Conservation (phyloP, 805 yeast genomes). For the Saturnispora hagleri region DNA sequence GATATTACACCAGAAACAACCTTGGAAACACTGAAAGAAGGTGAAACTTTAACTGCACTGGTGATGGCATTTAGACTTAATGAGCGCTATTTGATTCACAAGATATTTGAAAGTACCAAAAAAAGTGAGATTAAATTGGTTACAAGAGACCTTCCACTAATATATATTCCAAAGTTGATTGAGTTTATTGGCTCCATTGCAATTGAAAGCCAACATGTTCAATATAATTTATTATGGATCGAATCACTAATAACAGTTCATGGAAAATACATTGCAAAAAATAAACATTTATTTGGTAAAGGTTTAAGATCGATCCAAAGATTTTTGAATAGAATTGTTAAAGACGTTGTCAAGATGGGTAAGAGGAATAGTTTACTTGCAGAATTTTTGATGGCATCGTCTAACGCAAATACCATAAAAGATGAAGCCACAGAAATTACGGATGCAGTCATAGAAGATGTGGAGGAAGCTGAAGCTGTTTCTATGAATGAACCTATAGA, state of each 20-base stretch:
- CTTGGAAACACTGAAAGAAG: constrained; percentile 46
- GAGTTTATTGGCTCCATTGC: constrained; percentile 59
- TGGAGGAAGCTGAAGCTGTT: constrained; percentile 14
- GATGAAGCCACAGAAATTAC: constrained; percentile 18
- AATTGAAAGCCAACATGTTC: constrained; percentile 71
- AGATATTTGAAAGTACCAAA: constrained; percentile 67
- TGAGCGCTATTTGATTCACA: constrained; percentile 63
- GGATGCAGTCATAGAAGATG: constrained; percentile 24
- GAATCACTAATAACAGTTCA: constrained; percentile 58
- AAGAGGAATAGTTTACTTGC: constrained; percentile 46
- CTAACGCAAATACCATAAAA: constrained; percentile 3
- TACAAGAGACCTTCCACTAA: constrained; percentile 60
- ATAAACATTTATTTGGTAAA: constrained; percentile 54
- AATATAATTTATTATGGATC: constrained; percentile 78
- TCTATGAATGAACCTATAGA: constrained; percentile 16
- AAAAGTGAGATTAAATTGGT: constrained; percentile 60
- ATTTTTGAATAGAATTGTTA: constrained; percentile 64
- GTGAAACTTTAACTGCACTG: constrained; percentile 64
- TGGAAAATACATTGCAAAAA: constrained; percentile 60
- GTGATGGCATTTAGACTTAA: constrained; percentile 92
- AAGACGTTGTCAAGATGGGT: constrained; percentile 53
- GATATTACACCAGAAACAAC: constrained; percentile 84
- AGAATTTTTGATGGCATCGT: constrained; percentile 36
- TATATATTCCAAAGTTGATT: constrained; percentile 62
- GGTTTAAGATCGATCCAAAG: constrained; percentile 64